Evolutionary conservation across 129 eudicot species (phyloP), one percentile per base, ranked within the genome.

Genomic region (Centella asiatica): DNA sequence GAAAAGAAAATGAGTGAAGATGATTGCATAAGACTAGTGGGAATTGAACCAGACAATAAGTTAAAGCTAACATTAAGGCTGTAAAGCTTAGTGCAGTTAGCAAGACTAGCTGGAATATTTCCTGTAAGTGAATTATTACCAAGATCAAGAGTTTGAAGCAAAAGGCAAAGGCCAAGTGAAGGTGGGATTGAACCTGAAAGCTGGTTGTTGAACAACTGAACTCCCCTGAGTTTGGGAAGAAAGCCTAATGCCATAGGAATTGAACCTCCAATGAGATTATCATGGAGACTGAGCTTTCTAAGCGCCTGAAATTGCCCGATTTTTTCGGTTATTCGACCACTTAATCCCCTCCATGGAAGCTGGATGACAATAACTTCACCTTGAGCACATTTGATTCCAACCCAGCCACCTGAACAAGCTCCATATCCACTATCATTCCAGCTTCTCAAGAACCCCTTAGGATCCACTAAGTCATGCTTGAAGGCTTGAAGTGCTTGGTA

Each of bases 401-500:
- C 74, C 97, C 97, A 89, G 23, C 81, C 85, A 48, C 97, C 97
- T 1, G 97, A 89, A 60, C 97, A 89, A 72, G 95, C 97, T 19
- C 97, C 95, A 48, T 55, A 80, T 4, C 97, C 76, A 32, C 71
- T 64, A 49, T 64, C 76, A 56, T 72, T 72, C 76, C 71, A 72
- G 66, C 70, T 72, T 32, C 19, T 72, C 28, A 72, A 47, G 66
- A 53, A 64, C 27, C 76, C 76, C 45, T 46, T 72, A 4, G 76
- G 64, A 58, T 72, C 76, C 18, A 72, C 27, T 44, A 72, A 29
- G 48, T 45, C 66, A 4, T 44, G 60, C 20, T 65, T 72, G 33
- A 72, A 64, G 60, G 76, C 76, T 46, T 72, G 76, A 8, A 72
- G 62, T 32, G 70, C 76, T 64, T 72, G 76, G 48, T 40, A 72